Evolutionary conservation across 305 asterid species (phyloP).

Genomic region (Fraxinus sp.): DNA sequence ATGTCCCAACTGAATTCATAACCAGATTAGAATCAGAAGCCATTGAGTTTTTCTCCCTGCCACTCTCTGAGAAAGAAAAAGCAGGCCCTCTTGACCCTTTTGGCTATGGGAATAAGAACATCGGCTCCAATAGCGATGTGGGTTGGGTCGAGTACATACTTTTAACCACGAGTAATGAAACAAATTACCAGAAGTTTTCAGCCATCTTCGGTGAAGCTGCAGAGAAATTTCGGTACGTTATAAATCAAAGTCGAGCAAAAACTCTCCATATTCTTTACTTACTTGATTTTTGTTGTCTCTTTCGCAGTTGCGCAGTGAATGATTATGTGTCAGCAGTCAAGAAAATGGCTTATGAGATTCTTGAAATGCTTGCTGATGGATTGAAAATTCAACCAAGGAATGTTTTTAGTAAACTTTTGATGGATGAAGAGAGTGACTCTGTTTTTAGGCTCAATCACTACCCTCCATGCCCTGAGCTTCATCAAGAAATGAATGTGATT

Average conservation of each 20-base stretch:
- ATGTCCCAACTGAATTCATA: constrained; percentile 8
- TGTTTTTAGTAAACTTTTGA: not conserved
- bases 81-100: constrained; percentile 6
- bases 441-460: not conserved
- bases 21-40: constrained; percentile 6
- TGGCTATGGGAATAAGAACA: constrained; percentile 10
- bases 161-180: not conserved
- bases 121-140: constrained; percentile 7
- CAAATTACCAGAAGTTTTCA: not conserved
- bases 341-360: constrained; percentile 7
- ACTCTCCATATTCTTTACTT: not conserved
- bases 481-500: not conserved
- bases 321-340: not conserved
- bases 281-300: not conserved
- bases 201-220: not conserved
- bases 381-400: not conserved
- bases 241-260: not conserved
- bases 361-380: constrained; percentile 3
- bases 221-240: constrained; percentile 2
- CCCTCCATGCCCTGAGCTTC: not conserved
- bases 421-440: constrained; percentile 8
- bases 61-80: constrained; percentile 7
- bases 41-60: constrained; percentile 8
- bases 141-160: constrained; percentile 15
- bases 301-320: not conserved